Conservation (phyloP, 352 stramenopile genomes). For the Phytophthora macrochlamydospora region DNA sequence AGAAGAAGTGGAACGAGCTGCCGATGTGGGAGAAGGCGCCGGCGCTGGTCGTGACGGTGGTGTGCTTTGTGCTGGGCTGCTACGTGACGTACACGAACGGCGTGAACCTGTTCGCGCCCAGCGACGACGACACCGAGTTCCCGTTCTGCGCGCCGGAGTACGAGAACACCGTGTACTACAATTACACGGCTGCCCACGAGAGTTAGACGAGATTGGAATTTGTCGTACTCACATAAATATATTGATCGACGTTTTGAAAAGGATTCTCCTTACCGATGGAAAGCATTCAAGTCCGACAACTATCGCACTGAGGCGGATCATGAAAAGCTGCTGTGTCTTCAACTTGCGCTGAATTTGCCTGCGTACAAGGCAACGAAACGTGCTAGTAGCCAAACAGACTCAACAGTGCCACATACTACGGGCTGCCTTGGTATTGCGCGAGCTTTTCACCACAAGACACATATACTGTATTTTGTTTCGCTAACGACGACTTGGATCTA, state of each 20-base stretch:
- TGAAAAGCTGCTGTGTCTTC: no score
- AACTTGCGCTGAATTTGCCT: no score
- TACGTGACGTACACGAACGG: slow-evolving; percentile 22
- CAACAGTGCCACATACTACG: no score
- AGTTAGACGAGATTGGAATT: neutral
- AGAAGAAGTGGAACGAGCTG: slow-evolving; percentile 24
- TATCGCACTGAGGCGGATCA: no score
- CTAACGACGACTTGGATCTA: slow-evolving; percentile 3
- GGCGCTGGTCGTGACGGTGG: slow-evolving; percentile 13
- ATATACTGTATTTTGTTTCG: neutral
- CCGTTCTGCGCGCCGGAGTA: slow-evolving; percentile 30
- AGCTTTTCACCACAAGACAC: neutral
- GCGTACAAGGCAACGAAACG: no score
- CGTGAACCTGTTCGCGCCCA: slow-evolving; percentile 15
- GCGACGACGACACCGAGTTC: slow-evolving; percentile 17
- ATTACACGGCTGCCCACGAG: slow-evolving; percentile 27
- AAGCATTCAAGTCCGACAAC: no score
- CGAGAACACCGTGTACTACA: slow-evolving; percentile 34
- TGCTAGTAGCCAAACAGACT: no score
- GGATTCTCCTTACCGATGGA: neutral
- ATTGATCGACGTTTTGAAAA: slow-evolving; percentile 4
- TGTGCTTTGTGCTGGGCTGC: slow-evolving; percentile 16
- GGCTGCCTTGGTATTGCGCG: no score
- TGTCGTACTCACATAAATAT: neutral
- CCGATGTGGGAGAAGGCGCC: slow-evolving; percentile 19